These are phyloP conservation scores for Fusarium denticulatum DNA, from an alignment of 2,329 filamentous ascomycete species.

Conservation along the genomic window DNA sequence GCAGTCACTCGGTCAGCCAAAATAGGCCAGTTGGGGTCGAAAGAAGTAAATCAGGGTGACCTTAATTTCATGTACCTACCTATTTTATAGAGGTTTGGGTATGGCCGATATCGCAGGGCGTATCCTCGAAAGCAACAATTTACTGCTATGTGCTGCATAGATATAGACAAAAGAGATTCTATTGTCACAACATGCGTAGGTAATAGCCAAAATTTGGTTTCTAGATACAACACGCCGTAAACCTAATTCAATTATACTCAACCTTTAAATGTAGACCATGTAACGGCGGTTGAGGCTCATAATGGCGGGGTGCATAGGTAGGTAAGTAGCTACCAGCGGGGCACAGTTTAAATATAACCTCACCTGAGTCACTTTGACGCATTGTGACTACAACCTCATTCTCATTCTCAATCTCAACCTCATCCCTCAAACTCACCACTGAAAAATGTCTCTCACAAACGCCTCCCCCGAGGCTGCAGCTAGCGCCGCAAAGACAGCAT, in stretches of 20 bases:
- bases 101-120: constrained; percentile 19
- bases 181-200: not conserved
- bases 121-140: not conserved
- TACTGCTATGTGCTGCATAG: not conserved
- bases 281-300: not conserved
- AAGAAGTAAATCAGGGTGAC: not conserved
- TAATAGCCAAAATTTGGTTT: too few species aligned
- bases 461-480: constrained; percentile 83
- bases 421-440: not conserved
- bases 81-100: not conserved
- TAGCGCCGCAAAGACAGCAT: constrained; percentile 80
- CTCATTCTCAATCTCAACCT: constrained; percentile 1
- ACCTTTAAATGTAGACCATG: not conserved
- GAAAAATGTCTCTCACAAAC: constrained; percentile 86
- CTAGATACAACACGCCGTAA: not conserved
- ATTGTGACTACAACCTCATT: constrained; percentile 1
- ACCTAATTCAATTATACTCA: not conserved
- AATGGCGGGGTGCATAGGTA: constrained; percentile 38
- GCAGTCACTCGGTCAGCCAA: not conserved
- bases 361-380: constrained; percentile 23
- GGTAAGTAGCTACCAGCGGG: constrained; percentile 20
- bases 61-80: too few species aligned
- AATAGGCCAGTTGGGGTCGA: not conserved
- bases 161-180: not conserved
- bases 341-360: constrained; percentile 12